Base-by-base conservation (phyloP, 1,139 yeast genomes). In the Candida gigantensis region DNA sequence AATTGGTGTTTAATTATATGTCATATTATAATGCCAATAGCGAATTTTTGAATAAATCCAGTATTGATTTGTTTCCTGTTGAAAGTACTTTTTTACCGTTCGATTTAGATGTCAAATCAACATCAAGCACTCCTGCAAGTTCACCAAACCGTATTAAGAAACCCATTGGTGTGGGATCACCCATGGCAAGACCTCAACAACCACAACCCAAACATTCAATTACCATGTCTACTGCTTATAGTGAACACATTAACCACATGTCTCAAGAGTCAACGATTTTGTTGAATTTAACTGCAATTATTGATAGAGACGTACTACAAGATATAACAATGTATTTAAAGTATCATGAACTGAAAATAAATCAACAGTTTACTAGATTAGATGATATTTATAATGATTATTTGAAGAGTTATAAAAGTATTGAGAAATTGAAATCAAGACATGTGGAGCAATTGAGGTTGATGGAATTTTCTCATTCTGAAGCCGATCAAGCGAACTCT, bases 1-100 rank as follows among this genome's bases (percentile, higher is more conserved):
- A 57, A 38, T 55, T 71, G 45, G 68, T 69, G 29, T 63, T 66
- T 45, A 58, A 51, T 38, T 65, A 65, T 43, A 62, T 70, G 62
- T 64, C 57, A 41, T 64, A 64, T 48, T 60, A 52, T 47, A 62
- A 65, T 43, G 52, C 65, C 32, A 69, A 65, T 44, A 60, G 74
- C 34, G 72, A 62, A 40, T 56, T 45, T 35, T 51, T 69, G 35
- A 53, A 53, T 30, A 54, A 54, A 39, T 46, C 63, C 25, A 56
- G 61, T 23, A 52, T 50, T 20, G 60, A 57, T 4, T 43, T 60
- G 13, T 53, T 46, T 28, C 49, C 59, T 0, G 37, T 49, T 15
- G 62, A 55, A 12, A 60, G 59, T 45, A 35, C 50, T 2, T 58
- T 55, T 36, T 41, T 58, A n/a, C 41, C 44, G 11, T 30, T 32